These are phyloP conservation scores for Coemansia sp. DNA, from an alignment of 192 early-diverging fungal species.

Conservation along the genomic window DNA sequence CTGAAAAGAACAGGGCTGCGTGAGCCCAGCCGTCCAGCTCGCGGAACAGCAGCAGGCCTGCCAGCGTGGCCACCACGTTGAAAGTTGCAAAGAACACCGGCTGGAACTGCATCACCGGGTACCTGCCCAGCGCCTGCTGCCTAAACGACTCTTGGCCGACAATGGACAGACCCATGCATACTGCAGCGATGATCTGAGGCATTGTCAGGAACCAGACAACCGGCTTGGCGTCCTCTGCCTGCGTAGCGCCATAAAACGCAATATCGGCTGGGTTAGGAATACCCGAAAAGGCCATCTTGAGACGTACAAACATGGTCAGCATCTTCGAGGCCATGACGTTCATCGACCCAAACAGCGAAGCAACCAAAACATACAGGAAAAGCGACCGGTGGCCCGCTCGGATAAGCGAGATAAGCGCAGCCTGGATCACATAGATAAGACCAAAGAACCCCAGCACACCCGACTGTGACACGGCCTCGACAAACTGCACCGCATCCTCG, in stretches of 20 bases:
- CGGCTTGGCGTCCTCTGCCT: slow-evolving; percentile 10
- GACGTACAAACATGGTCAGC: slow-evolving; percentile 47
- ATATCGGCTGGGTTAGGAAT: slow-evolving; percentile 44
- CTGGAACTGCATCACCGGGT: slow-evolving; percentile 53
- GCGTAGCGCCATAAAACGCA: slow-evolving; percentile 38
- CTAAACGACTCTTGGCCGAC: slow-evolving; percentile 53
- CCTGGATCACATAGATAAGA: slow-evolving; percentile 21
- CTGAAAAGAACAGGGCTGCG: slow-evolving; percentile 30
- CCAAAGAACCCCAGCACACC: slow-evolving; percentile 36
- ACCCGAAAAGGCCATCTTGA: slow-evolving; percentile 22
- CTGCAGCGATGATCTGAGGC: slow-evolving; percentile 28
- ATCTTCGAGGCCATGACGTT: slow-evolving; percentile 55
- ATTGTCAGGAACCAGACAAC: slow-evolving; percentile 16
- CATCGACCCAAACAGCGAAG: slow-evolving; percentile 52
- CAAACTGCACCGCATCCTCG: slow-evolving; percentile 34
- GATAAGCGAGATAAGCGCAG: slow-evolving; percentile 28
- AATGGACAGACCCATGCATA: slow-evolving; percentile 40
- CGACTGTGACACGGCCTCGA: slow-evolving; percentile 34
- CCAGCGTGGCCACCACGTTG: slow-evolving; percentile 49
- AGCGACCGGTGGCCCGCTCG: slow-evolving; percentile 29
- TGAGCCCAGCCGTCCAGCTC: slow-evolving; percentile 45
- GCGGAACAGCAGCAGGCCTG: slow-evolving; percentile 44
- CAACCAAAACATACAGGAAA: slow-evolving; percentile 41
- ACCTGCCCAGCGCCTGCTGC: slow-evolving; percentile 54
- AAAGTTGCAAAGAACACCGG: slow-evolving; percentile 57